Evolutionary conservation across 176 grass and related monocot genomes (phyloP).

Genomic region (Echinochloa phyllopogon): DNA sequence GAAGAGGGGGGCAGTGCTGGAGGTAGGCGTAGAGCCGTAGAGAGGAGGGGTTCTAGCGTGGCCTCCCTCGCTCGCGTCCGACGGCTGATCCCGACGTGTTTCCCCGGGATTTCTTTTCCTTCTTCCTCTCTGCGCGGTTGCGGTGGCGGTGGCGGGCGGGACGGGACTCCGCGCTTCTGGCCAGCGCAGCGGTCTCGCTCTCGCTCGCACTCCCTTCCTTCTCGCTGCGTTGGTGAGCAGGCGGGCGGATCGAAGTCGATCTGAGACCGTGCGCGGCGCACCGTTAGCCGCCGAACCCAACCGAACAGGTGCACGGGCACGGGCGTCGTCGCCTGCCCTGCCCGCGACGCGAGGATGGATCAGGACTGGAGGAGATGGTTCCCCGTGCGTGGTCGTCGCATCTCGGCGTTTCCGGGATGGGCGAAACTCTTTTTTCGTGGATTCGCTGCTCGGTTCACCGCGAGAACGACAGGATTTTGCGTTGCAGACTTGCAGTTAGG

Average conservation of each 20-base stretch:
- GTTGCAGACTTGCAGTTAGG: neutral
- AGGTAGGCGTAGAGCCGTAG: slow-evolving; percentile 14
- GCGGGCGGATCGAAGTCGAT: neutral
- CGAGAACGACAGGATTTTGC: neutral
- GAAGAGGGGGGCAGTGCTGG: too few relatives aligned
- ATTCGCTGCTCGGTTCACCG: neutral
- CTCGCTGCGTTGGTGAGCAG: neutral
- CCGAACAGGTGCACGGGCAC: neutral
- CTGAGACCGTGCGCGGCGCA: neutral
- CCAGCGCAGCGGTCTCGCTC: slow-evolving; percentile 20
- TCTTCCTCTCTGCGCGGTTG: neutral
- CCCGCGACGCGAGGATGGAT: neutral
- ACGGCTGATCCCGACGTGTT: slow-evolving; percentile 4
- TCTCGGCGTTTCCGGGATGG: neutral
- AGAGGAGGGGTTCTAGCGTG: slow-evolving; percentile 23
- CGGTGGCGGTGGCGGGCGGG: neutral
- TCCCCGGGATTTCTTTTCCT: neutral
- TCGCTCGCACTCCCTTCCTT: too few relatives aligned
- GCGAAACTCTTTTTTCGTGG: neutral
- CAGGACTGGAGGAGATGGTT: neutral
- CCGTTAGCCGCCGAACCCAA: neutral
- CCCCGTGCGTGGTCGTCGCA: neutral
- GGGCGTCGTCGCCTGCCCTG: neutral
- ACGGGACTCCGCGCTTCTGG: neutral
- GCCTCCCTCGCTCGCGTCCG: slow-evolving; percentile 27